Conservation (phyloP, 345 rosid genomes). For the Syzygium aromaticum region DNA sequence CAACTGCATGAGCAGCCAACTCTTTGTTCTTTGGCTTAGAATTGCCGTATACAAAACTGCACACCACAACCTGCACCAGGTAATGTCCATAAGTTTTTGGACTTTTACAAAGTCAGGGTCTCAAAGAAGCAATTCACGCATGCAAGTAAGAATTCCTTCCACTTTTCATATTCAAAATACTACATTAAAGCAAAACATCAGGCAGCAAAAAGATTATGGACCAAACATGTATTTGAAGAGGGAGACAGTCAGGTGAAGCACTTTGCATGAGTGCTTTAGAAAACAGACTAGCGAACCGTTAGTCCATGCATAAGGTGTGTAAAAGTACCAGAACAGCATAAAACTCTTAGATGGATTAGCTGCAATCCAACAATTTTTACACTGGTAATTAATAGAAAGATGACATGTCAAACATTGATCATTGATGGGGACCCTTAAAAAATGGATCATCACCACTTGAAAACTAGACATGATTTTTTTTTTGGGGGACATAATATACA, state of each 20-base stretch:
- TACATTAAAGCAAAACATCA: background rate
- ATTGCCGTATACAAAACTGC: constrained; percentile 78
- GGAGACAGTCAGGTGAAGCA: background rate
- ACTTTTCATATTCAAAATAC: background rate
- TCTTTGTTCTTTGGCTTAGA: constrained; percentile 52
- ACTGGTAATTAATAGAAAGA: background rate
- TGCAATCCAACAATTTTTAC: background rate
- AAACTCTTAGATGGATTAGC: background rate
- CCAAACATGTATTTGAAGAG: background rate
- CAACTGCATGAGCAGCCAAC: constrained; percentile 27
- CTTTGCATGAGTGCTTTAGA: background rate
- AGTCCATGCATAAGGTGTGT: background rate
- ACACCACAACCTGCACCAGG: constrained; percentile 69
- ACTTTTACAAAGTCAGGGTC: background rate
- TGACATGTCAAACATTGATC: background rate
- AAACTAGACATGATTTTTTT: background rate
- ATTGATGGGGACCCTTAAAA: background rate
- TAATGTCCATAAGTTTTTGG: background rate
- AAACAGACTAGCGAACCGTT: background rate
- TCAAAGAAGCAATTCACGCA: background rate
- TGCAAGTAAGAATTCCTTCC: background rate
- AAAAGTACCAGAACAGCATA: background rate
- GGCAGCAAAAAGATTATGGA: background rate
- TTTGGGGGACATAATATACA: background rate
- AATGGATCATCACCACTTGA: background rate